Conservation (phyloP, 768 basidiomycete genomes). For the Trametes gibbosa region DNA sequence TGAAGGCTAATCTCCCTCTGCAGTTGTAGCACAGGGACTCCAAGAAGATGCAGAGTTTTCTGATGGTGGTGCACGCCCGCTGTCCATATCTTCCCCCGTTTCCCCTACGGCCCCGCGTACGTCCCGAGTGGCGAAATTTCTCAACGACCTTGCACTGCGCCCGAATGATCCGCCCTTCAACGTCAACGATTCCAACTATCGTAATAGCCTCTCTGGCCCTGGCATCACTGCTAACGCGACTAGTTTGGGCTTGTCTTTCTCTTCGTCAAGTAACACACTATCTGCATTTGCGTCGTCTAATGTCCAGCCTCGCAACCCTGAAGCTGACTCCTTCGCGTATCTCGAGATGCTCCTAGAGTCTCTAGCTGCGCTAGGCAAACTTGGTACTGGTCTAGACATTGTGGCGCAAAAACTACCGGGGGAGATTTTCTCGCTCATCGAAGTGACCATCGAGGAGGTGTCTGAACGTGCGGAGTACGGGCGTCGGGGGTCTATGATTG, state of each 20-base stretch:
- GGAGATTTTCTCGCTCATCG: conserved; percentile 84
- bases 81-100: conserved; percentile 39
- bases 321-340: conserved; percentile 90
- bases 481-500: conserved; percentile 44
- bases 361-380: conserved; percentile 85
- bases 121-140: conserved; percentile 57
- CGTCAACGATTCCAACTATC: conserved; percentile 42
- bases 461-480: conserved; percentile 86
- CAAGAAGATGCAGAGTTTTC: conserved; percentile 20
- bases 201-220: conserved; percentile 21
- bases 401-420: conserved; percentile 77
- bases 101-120: conserved; percentile 39
- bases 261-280: conserved; percentile 10
- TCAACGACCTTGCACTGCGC: conserved; percentile 62
- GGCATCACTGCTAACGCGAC: conserved; percentile 15
- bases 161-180: conserved; percentile 80
- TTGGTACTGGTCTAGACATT: conserved; percentile 80
- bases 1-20: too few species aligned
- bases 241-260: conserved; percentile 15
- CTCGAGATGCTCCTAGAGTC: conserved; percentile 92
- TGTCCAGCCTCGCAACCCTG: conserved; percentile 56
- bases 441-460: conserved; percentile 86
- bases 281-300: conserved; percentile 19
- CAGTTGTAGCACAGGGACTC: conserved; percentile 63
- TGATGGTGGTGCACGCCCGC: conserved; percentile 13